Conservation (phyloP, 768 basidiomycete genomes). For the Serendipita indica region DNA sequence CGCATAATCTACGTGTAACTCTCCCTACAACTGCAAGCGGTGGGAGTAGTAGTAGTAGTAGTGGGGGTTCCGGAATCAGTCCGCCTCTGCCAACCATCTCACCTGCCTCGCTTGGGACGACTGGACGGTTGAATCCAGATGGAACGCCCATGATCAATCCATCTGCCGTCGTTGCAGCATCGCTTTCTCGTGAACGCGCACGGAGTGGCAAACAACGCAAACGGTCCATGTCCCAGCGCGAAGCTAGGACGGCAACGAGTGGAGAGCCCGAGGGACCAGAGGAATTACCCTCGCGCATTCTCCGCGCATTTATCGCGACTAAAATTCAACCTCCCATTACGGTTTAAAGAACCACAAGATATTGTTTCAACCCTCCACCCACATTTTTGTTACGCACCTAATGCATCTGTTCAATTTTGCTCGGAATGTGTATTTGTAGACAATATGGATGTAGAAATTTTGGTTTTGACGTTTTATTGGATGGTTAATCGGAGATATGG, state of each 20-base stretch:
- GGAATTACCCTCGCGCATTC: neutral
- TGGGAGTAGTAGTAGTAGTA: neutral
- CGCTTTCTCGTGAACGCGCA: neutral
- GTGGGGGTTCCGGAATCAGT: neutral
- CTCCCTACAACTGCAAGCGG: neutral
- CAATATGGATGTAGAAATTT: too few species aligned
- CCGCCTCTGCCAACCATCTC: too few species aligned
- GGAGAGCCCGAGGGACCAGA: neutral
- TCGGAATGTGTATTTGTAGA: too few species aligned
- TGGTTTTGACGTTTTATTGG: too few species aligned
- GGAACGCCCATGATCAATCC: neutral
- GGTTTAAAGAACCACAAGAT: neutral
- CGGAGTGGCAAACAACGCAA: neutral
- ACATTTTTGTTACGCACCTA: too few species aligned
- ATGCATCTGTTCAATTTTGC: too few species aligned
- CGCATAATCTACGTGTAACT: too few species aligned
- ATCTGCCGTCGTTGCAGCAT: neutral
- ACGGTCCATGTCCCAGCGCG: neutral
- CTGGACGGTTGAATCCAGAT: too few species aligned
- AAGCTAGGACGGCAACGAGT: neutral
- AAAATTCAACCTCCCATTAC: neutral
- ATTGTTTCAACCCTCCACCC: too few species aligned
- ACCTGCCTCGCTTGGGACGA: too few species aligned
- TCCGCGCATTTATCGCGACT: slow-evolving; percentile 5
- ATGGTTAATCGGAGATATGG: too few species aligned